Evolutionary conservation across 1,284 basidiomycete genomes (phyloP).

Genomic region (Melampsora americana): DNA sequence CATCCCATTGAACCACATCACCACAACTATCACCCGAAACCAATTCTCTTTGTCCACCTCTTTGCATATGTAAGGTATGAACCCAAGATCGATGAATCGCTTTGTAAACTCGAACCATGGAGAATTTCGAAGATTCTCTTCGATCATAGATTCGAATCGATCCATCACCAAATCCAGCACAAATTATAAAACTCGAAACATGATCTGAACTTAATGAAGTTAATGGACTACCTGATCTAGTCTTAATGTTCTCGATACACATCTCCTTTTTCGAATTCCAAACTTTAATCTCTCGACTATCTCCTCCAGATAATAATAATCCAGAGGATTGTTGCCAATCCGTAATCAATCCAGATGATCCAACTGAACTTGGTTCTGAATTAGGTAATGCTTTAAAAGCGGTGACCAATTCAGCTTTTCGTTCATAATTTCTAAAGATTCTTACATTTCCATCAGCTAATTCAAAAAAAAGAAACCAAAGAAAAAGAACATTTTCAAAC

Average conservation of each 20-base stretch:
- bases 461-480: background rate
- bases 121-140: slow-evolving; percentile 74
- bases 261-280: slow-evolving; percentile 95
- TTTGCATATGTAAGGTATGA: slow-evolving; percentile 83
- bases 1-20: slow-evolving; percentile 87
- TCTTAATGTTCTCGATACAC: slow-evolving; percentile 78
- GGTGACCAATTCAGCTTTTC: slow-evolving; percentile 21
- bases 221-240: slow-evolving; percentile 81
- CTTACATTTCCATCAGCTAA: slow-evolving; percentile 37
- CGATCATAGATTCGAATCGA: slow-evolving; percentile 87
- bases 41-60: slow-evolving; percentile 68
- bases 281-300: slow-evolving; percentile 79
- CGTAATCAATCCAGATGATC: slow-evolving; percentile 61
- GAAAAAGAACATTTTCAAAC: too few species aligned
- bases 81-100: slow-evolving; percentile 80
- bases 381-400: slow-evolving; percentile 40
- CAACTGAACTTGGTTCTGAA: slow-evolving; percentile 31
- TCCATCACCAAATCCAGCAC: slow-evolving; percentile 91
- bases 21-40: slow-evolving; percentile 91
- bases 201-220: slow-evolving; percentile 80
- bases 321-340: slow-evolving; percentile 93
- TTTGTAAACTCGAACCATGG: slow-evolving; percentile 75
- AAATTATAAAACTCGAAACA: slow-evolving; percentile 73
- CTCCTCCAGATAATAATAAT: slow-evolving; percentile 80
- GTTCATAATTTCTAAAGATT: slow-evolving; percentile 35